A percentile compares a stretch with the other conserved stretches of the same genome.
phyloP scores from a whole-genome alignment of 2,329 filamentous ascomycete genomes.

The Lachnellula occidentalis region DNA sequence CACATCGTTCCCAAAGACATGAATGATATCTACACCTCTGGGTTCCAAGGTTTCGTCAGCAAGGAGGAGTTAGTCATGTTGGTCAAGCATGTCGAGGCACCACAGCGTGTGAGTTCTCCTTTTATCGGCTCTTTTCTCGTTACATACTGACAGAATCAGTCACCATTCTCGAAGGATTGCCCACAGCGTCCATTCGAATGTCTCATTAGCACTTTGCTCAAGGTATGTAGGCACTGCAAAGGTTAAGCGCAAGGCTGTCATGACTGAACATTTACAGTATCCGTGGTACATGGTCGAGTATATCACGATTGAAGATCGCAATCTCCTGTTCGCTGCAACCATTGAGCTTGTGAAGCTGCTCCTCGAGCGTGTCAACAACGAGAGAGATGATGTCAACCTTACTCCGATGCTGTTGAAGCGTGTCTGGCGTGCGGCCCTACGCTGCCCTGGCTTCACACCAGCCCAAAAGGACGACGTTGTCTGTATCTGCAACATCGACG shows the following conservation, averaged over 20 bases:
- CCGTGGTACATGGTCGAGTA: slow-evolving; percentile 54
- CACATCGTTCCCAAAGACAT: slow-evolving; percentile 33
- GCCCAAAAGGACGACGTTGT: slow-evolving; percentile 57
- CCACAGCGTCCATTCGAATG: slow-evolving; percentile 61
- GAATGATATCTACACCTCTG: slow-evolving; percentile 37
- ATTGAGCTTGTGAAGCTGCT: slow-evolving; percentile 45
- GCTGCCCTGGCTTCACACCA: slow-evolving; percentile 55
- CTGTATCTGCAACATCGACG: slow-evolving; percentile 34
- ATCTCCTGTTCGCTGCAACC: slow-evolving; percentile 46
- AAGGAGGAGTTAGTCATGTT: slow-evolving; percentile 60
- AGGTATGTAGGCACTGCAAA: slow-evolving; percentile 20
- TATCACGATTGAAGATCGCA: slow-evolving; percentile 54
- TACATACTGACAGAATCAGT: slow-evolving; percentile 35
- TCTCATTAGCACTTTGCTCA: slow-evolving; percentile 51
- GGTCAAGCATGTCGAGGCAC: slow-evolving; percentile 56
- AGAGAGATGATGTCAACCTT: slow-evolving; percentile 40
- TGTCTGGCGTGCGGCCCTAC: slow-evolving; percentile 46
- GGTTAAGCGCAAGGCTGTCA: slow-evolving; percentile 22
- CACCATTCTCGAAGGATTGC: slow-evolving; percentile 54
- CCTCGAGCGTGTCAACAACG: slow-evolving; percentile 35
- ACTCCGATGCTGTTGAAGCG: slow-evolving; percentile 49
- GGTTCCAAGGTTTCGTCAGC: slow-evolving; percentile 56
- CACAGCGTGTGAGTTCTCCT: slow-evolving; percentile 49
- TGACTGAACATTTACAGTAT: slow-evolving; percentile 36
- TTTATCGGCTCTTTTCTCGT: too few relatives aligned